These are phyloP conservation scores for Eutypa lata DNA, from an alignment of 2,329 filamentous ascomycete genomes.

Conservation along the genomic window DNA sequence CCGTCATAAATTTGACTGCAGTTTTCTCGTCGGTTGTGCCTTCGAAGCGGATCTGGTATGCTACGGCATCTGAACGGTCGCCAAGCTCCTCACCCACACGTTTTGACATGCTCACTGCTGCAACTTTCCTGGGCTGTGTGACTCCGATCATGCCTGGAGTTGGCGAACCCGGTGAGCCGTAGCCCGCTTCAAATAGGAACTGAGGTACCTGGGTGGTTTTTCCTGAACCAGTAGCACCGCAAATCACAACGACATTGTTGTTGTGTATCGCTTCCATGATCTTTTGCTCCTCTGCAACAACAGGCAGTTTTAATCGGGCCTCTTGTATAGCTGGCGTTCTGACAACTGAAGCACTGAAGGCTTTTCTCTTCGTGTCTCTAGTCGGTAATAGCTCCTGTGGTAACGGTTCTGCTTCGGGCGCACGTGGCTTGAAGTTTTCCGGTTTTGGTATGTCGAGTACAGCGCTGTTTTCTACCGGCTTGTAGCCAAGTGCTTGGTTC, in stretches of 20 bases:
- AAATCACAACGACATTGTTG: slow-evolving; percentile 84
- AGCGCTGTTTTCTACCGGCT: slow-evolving; percentile 42
- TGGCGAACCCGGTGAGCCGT: slow-evolving; percentile 72
- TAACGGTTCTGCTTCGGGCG: slow-evolving; percentile 67
- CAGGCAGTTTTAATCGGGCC: slow-evolving; percentile 74
- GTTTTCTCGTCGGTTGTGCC: slow-evolving; percentile 77
- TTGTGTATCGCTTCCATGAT: slow-evolving; percentile 98
- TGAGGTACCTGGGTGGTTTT: slow-evolving; percentile 98
- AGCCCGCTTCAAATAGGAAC: slow-evolving; percentile 92
- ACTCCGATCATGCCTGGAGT: slow-evolving; percentile 92
- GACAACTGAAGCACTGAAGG: slow-evolving; percentile 69
- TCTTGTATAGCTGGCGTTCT: slow-evolving; percentile 73
- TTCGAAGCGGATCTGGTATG: slow-evolving; percentile 95
- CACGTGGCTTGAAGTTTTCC: slow-evolving; percentile 63
- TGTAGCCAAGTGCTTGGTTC: slow-evolving; percentile 74
- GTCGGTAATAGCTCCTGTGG: slow-evolving; percentile 64
- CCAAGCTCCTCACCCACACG: slow-evolving; percentile 85
- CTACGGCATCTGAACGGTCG: slow-evolving; percentile 71
- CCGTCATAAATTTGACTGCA: slow-evolving; percentile 97
- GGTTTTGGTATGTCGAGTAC: slow-evolving; percentile 52
- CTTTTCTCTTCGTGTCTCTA: slow-evolving; percentile 62
- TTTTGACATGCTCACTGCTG: slow-evolving; percentile 94
- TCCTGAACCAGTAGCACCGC: slow-evolving; percentile 92
- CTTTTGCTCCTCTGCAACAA: slow-evolving; percentile 92
- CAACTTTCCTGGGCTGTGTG: slow-evolving; percentile 91